Evolutionary conservation across 257 asterid species (phyloP).

Genomic region (Solanum chilense): DNA sequence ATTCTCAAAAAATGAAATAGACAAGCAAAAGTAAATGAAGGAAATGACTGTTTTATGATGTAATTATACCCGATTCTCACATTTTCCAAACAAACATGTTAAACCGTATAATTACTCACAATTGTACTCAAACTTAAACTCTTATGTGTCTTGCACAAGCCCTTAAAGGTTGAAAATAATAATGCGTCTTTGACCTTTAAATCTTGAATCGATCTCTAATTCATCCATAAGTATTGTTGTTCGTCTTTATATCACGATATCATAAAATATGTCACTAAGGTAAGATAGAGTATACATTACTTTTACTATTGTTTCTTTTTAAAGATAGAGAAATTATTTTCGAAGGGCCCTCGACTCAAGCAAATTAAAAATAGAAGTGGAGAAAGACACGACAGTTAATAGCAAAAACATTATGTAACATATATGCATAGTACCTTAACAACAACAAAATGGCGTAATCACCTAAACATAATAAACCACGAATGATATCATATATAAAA

Average conservation of each 20-base stretch:
- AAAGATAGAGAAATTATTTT: no score
- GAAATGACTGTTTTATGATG: not conserved
- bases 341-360: rapidly evolving
- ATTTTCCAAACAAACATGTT: not conserved
- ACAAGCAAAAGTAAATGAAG: rapidly evolving
- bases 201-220: not conserved
- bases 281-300: rapidly evolving
- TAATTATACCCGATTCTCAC: no score
- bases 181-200: no score
- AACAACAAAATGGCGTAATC: not conserved
- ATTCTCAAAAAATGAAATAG: no score
- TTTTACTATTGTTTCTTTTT: no score
- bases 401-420: not conserved
- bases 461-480: not conserved
- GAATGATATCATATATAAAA: no score
- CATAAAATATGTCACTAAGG: no score
- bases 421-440: not conserved
- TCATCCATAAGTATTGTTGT: not conserved
- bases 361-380: rapidly evolving
- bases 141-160: not conserved
- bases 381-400: no score
- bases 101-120: no score
- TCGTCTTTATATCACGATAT: not conserved
- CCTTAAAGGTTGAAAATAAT: no score
- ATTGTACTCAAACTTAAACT: no score